Evolutionary conservation across 805 yeast species (phyloP), one percentile per base, ranked within the genome.

Genomic region (Cyberlindnera samutprakarnensis): DNA sequence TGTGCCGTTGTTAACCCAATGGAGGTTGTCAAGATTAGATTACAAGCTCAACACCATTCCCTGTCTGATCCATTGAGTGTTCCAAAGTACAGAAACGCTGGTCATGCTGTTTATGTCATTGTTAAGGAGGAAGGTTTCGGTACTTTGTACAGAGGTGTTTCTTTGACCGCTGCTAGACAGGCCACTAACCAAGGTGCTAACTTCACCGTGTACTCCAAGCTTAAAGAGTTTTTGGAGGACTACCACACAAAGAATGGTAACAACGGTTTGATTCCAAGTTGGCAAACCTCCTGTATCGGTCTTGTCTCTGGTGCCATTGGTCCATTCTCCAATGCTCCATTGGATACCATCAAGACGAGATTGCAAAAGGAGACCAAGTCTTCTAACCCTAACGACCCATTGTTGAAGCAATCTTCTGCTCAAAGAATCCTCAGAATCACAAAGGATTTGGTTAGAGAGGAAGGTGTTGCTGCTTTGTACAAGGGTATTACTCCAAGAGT

Each of bases 181-280:
- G 96, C 97, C 18, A 80, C 95, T 37, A 90, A 90, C 67, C 98
- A 90, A 64, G 98, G 96, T 67, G 96, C 94, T 30, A 90, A 92
- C 64, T 90, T 90, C 62, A 90, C 97, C 3, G 95, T 86, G 19
- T 90, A 90, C 65, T 82, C 95, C 18, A 80, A 81, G 57, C 63
- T 88, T 47, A 86, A 81, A 57, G 80, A 78, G 49, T 66, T 56
- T 44, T 70, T 86, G 47, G 81, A 75, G 53, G 74, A 71, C 24
- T 63, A 71, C 51, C 85, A 79, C 43, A 47, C 68, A 3, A 51
- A 54, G 25, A 66, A 65, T 35, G 54, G 54, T 16, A 45, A 48
- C 33, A 36, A 39, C 27, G 56, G 56, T 32, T 65, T 68, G 28
- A 72, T 90, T 41, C 96, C 98, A 36, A 70, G 90, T 25, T 90